A percentile compares a stretch with the other conserved stretches of the same genome.
Conservation (phyloP, 495 filamentous ascomycete genomes). For the Neohortaea acidophila region DNA sequence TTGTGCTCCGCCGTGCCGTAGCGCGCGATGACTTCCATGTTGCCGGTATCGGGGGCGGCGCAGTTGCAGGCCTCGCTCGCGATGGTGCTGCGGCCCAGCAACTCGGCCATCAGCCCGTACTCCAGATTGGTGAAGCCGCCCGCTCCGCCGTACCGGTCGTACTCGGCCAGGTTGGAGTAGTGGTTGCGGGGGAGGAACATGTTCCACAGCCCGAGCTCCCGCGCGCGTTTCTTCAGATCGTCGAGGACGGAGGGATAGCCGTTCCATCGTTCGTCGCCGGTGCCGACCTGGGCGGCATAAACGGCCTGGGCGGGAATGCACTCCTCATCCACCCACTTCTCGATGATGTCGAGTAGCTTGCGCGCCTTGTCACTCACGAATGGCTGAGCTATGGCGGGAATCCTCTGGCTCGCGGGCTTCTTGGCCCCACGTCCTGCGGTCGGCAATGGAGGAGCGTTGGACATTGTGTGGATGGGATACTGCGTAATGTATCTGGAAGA, state of each 20-base stretch:
- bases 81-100: slow-evolving; percentile 60
- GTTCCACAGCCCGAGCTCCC: slow-evolving; percentile 74
- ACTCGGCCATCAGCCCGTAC: slow-evolving; percentile 86
- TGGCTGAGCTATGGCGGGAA: not conserved
- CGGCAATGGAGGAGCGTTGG: not conserved
- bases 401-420: not conserved
- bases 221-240: slow-evolving; percentile 64
- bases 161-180: slow-evolving; percentile 61
- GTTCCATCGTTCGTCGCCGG: slow-evolving; percentile 55
- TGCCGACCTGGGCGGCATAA: slow-evolving; percentile 50
- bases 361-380: not conserved
- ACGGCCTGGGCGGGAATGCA: not conserved
- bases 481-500: too few relatives aligned
- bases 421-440: not conserved
- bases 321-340: not conserved
- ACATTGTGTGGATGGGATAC: not conserved
- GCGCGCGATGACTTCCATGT: slow-evolving; percentile 92
- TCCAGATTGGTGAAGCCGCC: slow-evolving; percentile 72
- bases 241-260: slow-evolving; percentile 63
- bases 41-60: slow-evolving; percentile 81
- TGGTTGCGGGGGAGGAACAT: slow-evolving; percentile 84
- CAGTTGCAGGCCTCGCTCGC: slow-evolving; percentile 69
- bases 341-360: not conserved
- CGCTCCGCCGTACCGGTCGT: not conserved
- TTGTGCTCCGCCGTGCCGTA: slow-evolving; percentile 88